Percentiles rank a stretch among this genome's conserved stretches.
Conservation (phyloP, 164 flowering plant genomes). For the Liriodendron chinense region DNA sequence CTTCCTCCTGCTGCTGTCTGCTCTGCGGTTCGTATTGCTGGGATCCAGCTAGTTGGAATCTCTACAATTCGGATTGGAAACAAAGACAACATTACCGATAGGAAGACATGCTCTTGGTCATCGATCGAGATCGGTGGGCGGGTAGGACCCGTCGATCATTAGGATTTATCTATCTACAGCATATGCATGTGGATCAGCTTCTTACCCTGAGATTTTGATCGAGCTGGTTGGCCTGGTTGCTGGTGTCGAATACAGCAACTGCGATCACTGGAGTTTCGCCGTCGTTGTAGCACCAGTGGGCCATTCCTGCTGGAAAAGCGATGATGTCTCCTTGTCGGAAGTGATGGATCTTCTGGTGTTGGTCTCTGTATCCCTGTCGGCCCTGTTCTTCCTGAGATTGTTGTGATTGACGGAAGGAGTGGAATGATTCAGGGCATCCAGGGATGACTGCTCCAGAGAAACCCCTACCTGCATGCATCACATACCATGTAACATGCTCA, state of each 20-base stretch:
- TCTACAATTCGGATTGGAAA: background rate
- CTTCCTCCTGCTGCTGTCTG: conserved; percentile 4
- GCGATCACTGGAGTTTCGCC: conserved; percentile 31
- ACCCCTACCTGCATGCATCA: conserved; percentile 41
- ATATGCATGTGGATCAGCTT: background rate
- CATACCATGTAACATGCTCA: no score
- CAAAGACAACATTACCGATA: background rate
- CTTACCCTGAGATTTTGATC: conserved; percentile 16
- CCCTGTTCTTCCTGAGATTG: conserved; percentile 15
- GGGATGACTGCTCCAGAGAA: conserved; percentile 31
- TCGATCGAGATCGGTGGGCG: no score
- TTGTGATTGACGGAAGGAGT: background rate
- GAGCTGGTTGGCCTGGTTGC: conserved; percentile 47
- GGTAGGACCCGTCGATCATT: background rate
- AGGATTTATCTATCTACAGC: background rate
- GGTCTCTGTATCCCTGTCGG: conserved; percentile 17
- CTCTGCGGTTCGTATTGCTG: background rate
- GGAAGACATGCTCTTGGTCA: background rate
- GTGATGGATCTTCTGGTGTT: conserved; percentile 37
- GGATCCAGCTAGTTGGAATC: conserved; percentile 35
- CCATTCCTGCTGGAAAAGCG: conserved; percentile 48
- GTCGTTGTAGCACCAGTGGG: conserved; percentile 49
- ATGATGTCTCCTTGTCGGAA: conserved; percentile 39
- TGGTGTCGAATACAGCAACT: conserved; percentile 33
- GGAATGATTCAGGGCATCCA: conserved; percentile 63